These are phyloP conservation scores for Aspergillus taichungensis DNA, from an alignment of 495 filamentous ascomycete species.

Conservation along the genomic window DNA sequence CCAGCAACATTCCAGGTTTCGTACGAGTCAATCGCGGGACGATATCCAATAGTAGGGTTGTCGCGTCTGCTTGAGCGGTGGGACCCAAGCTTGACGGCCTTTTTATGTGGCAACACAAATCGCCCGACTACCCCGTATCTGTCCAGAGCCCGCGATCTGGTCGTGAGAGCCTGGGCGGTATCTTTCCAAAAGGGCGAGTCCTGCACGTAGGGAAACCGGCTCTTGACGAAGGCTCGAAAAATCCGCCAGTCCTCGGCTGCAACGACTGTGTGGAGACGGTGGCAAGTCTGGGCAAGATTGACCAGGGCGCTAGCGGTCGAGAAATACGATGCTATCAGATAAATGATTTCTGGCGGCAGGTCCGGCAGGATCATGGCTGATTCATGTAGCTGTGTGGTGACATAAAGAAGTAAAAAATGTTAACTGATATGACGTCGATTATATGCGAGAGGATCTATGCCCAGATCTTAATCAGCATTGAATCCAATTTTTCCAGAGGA, in stretches of 20 bases:
- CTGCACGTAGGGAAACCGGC: constrained; percentile 39
- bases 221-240: constrained; percentile 41
- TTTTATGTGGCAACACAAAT: constrained; percentile 36
- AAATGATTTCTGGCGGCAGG: constrained; percentile 57
- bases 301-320: constrained; percentile 42
- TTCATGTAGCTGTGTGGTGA: constrained; percentile 9
- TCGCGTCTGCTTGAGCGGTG: constrained; percentile 22
- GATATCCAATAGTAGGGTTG: constrained; percentile 57
- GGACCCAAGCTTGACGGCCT: constrained; percentile 20
- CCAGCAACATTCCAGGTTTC: constrained; percentile 41
- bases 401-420: background rate
- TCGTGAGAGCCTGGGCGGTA: constrained; percentile 46
- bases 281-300: constrained; percentile 42
- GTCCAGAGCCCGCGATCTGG: constrained; percentile 51
- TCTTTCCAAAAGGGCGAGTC: constrained; percentile 41
- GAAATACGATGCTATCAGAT: constrained; percentile 44
- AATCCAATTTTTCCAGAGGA: no score
- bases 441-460: no score
- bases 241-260: constrained; percentile 48
- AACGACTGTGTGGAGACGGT: constrained; percentile 39
- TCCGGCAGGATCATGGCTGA: constrained; percentile 39
- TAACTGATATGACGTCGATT: no score
- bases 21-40: constrained; percentile 53
- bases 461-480: no score
- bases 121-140: constrained; percentile 49